Conservation (phyloP, 2,329 filamentous ascomycete genomes). For the Colletotrichum somersetense region DNA sequence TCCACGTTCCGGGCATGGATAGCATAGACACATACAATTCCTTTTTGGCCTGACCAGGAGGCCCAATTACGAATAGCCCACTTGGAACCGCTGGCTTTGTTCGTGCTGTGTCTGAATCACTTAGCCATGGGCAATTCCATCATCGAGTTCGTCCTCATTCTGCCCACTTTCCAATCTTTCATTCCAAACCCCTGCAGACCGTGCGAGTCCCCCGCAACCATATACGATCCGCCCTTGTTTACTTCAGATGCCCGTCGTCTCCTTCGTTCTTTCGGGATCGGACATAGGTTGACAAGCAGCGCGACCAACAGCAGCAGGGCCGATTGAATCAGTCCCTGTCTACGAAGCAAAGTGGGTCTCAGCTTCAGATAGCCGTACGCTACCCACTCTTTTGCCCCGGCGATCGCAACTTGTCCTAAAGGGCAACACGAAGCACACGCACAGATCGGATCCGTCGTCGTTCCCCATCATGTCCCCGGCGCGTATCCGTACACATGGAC, state of each 20-base stretch:
- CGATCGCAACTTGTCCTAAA: background rate
- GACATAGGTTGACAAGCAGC: constrained; percentile 18
- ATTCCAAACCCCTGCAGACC: background rate
- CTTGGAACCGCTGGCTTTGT: background rate
- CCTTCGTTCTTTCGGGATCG: constrained; percentile 20
- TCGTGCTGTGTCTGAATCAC: background rate
- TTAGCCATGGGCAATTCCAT: background rate
- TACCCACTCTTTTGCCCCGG: constrained; percentile 1
- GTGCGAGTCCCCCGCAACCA: background rate
- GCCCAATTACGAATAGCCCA: constrained; percentile 3
- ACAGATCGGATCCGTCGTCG: constrained; percentile 27
- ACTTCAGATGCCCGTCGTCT: constrained; percentile 13
- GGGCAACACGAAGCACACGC: constrained; percentile 16
- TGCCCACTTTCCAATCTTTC: constrained; percentile 2
- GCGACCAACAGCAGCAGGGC: constrained; percentile 15
- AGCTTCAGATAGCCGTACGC: constrained; percentile 20
- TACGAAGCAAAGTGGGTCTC: constrained; percentile 20
- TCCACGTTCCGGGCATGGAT: constrained; percentile 38
- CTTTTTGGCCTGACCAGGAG: background rate
- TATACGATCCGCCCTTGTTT: constrained; percentile 21
- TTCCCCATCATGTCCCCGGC: constrained; percentile 10
- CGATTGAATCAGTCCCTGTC: constrained; percentile 11
- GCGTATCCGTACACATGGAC: constrained; percentile 3
- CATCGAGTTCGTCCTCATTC: constrained; percentile 2
- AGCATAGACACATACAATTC: constrained; percentile 26